Conservation (phyloP, 1,284 basidiomycete genomes). For the Clitocybe nebularis region DNA sequence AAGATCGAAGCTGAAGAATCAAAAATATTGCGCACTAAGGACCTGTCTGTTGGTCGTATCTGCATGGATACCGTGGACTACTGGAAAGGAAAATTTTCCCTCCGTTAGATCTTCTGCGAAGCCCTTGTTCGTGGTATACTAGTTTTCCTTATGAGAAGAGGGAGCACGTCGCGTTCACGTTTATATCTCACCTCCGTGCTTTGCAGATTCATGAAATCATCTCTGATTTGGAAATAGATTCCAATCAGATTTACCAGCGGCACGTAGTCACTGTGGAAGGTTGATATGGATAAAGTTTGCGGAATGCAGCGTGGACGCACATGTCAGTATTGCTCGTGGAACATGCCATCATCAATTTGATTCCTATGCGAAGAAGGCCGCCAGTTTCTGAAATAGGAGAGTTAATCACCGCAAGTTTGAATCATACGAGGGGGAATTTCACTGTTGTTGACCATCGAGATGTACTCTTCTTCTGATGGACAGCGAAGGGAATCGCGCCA, state of each 20-base stretch:
- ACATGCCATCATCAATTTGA: conserved; percentile 96
- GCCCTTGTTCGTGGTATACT: conserved; percentile 92
- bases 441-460: conserved; percentile 97
- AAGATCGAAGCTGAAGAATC: not conserved
- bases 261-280: conserved; percentile 69
- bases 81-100: conserved; percentile 95
- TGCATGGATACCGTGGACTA: conserved; percentile 84
- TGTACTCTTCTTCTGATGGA: conserved; percentile 93
- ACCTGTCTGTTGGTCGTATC: conserved; percentile 74
- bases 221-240: conserved; percentile 93
- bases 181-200: conserved; percentile 63
- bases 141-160: conserved; percentile 4
- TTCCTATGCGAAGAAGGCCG: conserved; percentile 86
- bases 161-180: not conserved
- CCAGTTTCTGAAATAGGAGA: conserved; percentile 76
- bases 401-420: conserved; percentile 1
- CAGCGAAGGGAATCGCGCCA: conserved; percentile 93
- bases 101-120: conserved; percentile 95
- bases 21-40: conserved; percentile 56
- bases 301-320: conserved; percentile 38
- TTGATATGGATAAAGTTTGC: conserved; percentile 4
- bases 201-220: conserved; percentile 96
- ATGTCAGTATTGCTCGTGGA: conserved; percentile 56
- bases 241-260: conserved; percentile 94
- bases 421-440: not conserved